Evolutionary conservation across 192 early-diverging fungal species (phyloP).

Genomic region (Kickxella alabastrina): DNA sequence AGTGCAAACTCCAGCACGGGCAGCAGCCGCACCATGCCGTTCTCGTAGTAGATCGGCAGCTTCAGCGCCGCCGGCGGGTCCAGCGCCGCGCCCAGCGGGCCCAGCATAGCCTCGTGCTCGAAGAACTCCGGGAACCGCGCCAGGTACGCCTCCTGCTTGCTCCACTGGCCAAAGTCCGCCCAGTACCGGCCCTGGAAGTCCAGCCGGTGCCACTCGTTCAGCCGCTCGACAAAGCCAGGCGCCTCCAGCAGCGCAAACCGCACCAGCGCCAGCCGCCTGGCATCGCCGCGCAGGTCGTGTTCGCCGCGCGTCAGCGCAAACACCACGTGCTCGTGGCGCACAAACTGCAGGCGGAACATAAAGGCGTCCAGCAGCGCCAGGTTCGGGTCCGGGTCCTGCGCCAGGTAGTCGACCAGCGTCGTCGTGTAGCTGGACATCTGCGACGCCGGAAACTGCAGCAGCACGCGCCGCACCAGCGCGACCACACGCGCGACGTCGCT

Average conservation of each 20-base stretch:
- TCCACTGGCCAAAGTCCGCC: slow-evolving; percentile 66
- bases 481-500: slow-evolving; percentile 12
- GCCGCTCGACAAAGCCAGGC: slow-evolving; percentile 49
- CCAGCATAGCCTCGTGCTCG: slow-evolving; percentile 66
- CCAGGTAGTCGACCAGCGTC: slow-evolving; percentile 64
- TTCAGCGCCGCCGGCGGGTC: slow-evolving; percentile 58
- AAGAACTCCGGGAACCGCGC: slow-evolving; percentile 69
- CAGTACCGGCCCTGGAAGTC: slow-evolving; percentile 65
- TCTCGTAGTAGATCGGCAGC: slow-evolving; percentile 71
- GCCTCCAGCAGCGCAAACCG: slow-evolving; percentile 56
- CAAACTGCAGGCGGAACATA: slow-evolving; percentile 66
- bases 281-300: slow-evolving; percentile 52
- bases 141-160: slow-evolving; percentile 61
- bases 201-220: slow-evolving; percentile 62
- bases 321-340: slow-evolving; percentile 66
- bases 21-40: slow-evolving; percentile 61
- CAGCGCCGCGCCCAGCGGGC: slow-evolving; percentile 34
- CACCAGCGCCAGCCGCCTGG: slow-evolving; percentile 50
- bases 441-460: slow-evolving; percentile 66
- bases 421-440: slow-evolving; percentile 67
- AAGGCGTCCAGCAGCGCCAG: slow-evolving; percentile 58
- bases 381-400: slow-evolving; percentile 22
- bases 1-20: slow-evolving; percentile 64
- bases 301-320: slow-evolving; percentile 65
- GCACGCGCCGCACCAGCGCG: slow-evolving; percentile 57